Percentiles rank a stretch among this genome's conserved stretches.
Evolutionary conservation across 192 early-diverging fungal genomes (phyloP).

Genomic region (Podila verticillata): DNA sequence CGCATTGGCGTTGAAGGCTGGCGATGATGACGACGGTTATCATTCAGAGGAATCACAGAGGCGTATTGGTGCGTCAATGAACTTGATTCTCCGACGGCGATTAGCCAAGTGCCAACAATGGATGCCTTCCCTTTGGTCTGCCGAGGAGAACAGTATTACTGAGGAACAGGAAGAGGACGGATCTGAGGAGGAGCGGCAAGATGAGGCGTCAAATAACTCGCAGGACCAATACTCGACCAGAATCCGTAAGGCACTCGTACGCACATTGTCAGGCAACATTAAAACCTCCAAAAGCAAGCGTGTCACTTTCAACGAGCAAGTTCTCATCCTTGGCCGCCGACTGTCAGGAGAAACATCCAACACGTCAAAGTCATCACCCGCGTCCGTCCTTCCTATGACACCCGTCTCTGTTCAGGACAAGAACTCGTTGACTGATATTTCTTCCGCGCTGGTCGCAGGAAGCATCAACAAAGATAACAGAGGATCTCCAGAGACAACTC

Average conservation of each 20-base stretch:
- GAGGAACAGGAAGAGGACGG: not conserved
- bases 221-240: not conserved
- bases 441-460: not conserved
- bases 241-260: constrained; percentile 9
- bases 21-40: constrained; percentile 19
- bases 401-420: not conserved
- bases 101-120: constrained; percentile 26
- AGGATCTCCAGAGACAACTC: not conserved
- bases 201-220: not conserved
- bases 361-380: not conserved
- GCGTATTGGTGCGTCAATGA: constrained; percentile 27
- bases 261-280: constrained; percentile 21
- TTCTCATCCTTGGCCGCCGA: constrained; percentile 35
- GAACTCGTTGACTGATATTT: not conserved
- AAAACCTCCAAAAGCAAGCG: constrained; percentile 26
- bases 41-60: constrained; percentile 15
- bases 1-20: not conserved
- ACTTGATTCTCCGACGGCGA: constrained; percentile 25
- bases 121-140: constrained; percentile 28
- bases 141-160: constrained; percentile 14
- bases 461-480: not conserved
- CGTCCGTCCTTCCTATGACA: not conserved
- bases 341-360: constrained; percentile 11
- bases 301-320: constrained; percentile 49
- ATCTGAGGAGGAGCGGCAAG: not conserved